phyloP scores from a whole-genome alignment of 257 asterid species.

The Nicotiana attenuata region DNA sequence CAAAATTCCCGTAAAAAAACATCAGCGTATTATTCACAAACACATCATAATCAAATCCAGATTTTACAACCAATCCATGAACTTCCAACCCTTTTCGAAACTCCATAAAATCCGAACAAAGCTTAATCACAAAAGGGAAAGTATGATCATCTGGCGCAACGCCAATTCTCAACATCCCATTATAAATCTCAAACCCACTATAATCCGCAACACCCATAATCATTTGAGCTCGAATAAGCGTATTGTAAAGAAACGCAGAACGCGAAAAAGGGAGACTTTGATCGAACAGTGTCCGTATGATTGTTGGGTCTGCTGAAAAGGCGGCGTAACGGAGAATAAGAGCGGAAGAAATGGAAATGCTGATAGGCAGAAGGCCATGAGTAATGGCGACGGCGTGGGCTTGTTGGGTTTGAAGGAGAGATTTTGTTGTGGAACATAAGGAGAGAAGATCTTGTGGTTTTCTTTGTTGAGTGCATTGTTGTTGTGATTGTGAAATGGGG shows the following conservation, averaged over 20 bases:
- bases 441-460: constrained; percentile 28
- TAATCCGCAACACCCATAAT: constrained; percentile 16
- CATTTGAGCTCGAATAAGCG: constrained; percentile 50
- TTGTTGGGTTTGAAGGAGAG: constrained; percentile 49
- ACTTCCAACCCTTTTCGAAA: constrained; percentile 56
- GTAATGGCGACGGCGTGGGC: constrained; percentile 49
- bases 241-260: constrained; percentile 60
- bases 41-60: constrained; percentile 42
- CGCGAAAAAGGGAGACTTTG: constrained; percentile 40
- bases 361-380: constrained; percentile 52
- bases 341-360: constrained; percentile 54
- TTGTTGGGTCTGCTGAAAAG: constrained; percentile 27
- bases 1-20: constrained; percentile 52
- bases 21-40: constrained; percentile 62
- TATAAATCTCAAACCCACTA: constrained; percentile 36
- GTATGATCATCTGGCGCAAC: constrained; percentile 61
- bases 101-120: constrained; percentile 46
- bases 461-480: background rate
- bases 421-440: constrained; percentile 33
- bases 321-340: constrained; percentile 64
- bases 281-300: constrained; percentile 28
- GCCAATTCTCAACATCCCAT: constrained; percentile 36
- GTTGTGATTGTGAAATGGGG: background rate
- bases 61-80: constrained; percentile 52
- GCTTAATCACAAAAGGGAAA: constrained; percentile 60